Conservation (phyloP, 495 filamentous ascomycete species). For the Hypoxylon cercidicola region DNA sequence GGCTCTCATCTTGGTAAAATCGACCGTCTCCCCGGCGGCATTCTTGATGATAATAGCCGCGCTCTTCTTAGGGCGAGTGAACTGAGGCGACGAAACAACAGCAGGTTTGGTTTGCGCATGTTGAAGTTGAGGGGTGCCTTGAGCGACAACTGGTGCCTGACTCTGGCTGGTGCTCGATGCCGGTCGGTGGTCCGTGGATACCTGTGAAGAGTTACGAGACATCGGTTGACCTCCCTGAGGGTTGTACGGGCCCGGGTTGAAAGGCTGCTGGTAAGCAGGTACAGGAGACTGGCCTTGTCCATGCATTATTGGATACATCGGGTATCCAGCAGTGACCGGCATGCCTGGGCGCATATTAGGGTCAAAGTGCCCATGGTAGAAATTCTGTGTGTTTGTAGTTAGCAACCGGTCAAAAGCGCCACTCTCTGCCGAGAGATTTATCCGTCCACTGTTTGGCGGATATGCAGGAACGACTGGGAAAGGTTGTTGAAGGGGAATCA, state of each 20-base stretch:
- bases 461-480: constrained; percentile 51
- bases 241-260: constrained; percentile 61
- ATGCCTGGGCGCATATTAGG: constrained; percentile 45
- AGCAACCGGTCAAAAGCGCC: constrained; percentile 80
- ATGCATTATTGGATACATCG: constrained; percentile 63
- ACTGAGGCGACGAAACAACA: constrained; percentile 67
- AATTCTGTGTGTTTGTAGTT: constrained; percentile 69
- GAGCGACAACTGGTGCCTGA: constrained; percentile 57
- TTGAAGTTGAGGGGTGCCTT: constrained; percentile 61
- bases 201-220: constrained; percentile 84
- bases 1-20: constrained; percentile 52
- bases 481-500: constrained; percentile 42
- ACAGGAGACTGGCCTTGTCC: constrained; percentile 58
- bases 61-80: constrained; percentile 70
- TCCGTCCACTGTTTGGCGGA: constrained; percentile 38
- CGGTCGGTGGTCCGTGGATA: constrained; percentile 77
- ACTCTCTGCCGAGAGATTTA: constrained; percentile 74
- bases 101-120: constrained; percentile 68
- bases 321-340: constrained; percentile 52
- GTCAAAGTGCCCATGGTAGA: constrained; percentile 46
- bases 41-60: constrained; percentile 81
- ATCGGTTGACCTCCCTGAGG: constrained; percentile 70
- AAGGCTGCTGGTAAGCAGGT: constrained; percentile 61
- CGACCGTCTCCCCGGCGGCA: constrained; percentile 69
- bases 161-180: constrained; percentile 78